Evolutionary conservation across 2,329 filamentous ascomycete species (phyloP), one percentile per base, ranked within the genome.

Genomic region (Pseudogymnoascus sp.): DNA sequence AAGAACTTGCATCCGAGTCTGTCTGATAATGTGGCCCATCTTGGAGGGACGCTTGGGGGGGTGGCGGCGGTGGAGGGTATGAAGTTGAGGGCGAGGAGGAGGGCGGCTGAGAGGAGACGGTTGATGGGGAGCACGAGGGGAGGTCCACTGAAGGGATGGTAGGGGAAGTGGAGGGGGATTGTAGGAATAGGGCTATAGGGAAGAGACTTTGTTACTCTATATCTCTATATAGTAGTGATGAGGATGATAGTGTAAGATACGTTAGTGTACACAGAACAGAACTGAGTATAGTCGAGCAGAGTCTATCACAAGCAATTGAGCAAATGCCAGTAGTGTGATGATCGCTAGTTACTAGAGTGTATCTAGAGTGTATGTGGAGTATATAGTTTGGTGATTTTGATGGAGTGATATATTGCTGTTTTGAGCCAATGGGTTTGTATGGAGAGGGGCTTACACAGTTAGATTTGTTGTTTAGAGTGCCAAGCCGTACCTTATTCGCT

Each of bases 21-120:
- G 64, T 64, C 28, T 14, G 75, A 77, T 68, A 72, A 76, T 65
- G 70, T 70, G 60, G 72, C 73, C 5, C 75, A 77, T 72, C 45
- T 77, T 22, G 70, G 72, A 2, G 75, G 75, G 0, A 71, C 74
- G 64, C 49, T 66, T 16, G 64, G 69, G 28, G 75, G 75, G 2
- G 66, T 72, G 14, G 67, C 61, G 8, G 63, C 65, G 7, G 70
- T 66, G 6, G 65, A 66, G 60, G 61, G 68, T 33, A 28, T 74
- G 41, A 70, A 65, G 52, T 45, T 60, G 61, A 67, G 66, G 58
- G 61, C 64, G 49, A 66, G 62, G 33, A 39, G 60, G 52, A 72
- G 64, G 63, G 66, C 65, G 58, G 66, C 66, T 58, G 60, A 61
- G 23, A 68, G 69, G 58, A 64, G 61, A 60, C 67, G 68, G 35